These are phyloP conservation scores for Diaporthe humulicola DNA, from an alignment of 2,329 filamentous ascomycete species.

Conservation along the genomic window DNA sequence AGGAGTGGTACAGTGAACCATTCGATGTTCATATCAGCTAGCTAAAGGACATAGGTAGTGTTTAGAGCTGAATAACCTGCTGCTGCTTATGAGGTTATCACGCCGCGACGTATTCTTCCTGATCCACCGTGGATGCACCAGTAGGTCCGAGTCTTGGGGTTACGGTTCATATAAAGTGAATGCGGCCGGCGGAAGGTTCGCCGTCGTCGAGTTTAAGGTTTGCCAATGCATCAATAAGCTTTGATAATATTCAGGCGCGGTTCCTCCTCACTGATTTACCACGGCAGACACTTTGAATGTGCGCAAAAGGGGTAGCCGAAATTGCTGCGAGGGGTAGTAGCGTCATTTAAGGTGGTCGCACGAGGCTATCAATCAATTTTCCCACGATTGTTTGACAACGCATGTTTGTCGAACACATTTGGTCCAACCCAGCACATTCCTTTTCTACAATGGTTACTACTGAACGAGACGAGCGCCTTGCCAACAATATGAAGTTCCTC, in stretches of 20 bases:
- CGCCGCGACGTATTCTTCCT: background rate
- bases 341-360: background rate
- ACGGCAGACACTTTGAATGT: background rate
- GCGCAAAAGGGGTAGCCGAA: slow-evolving; percentile 2
- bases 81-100: background rate
- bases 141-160: background rate
- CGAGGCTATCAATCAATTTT: background rate
- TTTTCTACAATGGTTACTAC: background rate
- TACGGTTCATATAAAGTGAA: background rate
- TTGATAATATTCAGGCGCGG: background rate
- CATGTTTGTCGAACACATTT: too few species aligned
- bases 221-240: slow-evolving; percentile 23
- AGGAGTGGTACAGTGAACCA: background rate
- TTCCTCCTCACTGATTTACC: background rate
- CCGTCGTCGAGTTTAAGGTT: background rate
- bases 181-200: background rate
- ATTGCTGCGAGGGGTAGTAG: slow-evolving; percentile 1
- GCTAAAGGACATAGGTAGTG: background rate
- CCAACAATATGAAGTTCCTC: background rate
- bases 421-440: background rate
- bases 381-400: background rate
- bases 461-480: too few species aligned
- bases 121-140: too few species aligned
- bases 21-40: background rate
- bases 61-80: background rate